Conservation (phyloP, 176 grass and related monocot genomes). For the Hyparrhenia diplandra region DNA sequence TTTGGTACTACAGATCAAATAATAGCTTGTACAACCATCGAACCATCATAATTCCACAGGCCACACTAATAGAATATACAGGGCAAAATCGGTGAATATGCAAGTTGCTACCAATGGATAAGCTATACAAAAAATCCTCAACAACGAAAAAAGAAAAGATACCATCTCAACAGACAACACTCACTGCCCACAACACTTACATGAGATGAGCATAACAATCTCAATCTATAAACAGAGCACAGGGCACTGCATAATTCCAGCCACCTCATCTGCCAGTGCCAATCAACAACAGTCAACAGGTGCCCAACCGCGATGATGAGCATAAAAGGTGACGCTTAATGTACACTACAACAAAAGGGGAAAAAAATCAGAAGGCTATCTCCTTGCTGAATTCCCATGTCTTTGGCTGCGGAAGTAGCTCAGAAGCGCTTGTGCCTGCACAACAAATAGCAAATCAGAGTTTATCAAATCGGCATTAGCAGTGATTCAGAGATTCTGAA, state of each 20-base stretch:
- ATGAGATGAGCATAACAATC: constrained; percentile 28
- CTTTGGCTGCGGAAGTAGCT: constrained; percentile 97
- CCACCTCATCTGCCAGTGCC: not conserved
- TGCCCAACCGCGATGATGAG: not conserved
- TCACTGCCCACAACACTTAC: constrained; percentile 21
- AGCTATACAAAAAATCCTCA: constrained; percentile 32
- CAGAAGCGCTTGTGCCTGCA: constrained; percentile 88
- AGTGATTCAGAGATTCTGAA: not conserved
- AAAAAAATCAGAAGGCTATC: constrained; percentile 33
- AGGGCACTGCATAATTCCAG: constrained; percentile 1
- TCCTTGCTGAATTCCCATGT: constrained; percentile 64
- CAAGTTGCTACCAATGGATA: constrained; percentile 36
- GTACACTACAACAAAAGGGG: constrained; percentile 29
- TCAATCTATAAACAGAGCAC: constrained; percentile 41
- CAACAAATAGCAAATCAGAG: not conserved
- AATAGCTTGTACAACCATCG: constrained; percentile 5
- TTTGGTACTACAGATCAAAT: not conserved
- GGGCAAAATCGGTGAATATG: constrained; percentile 29
- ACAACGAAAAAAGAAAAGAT: not conserved
- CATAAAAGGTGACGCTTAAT: constrained; percentile 21
- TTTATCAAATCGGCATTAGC: not conserved
- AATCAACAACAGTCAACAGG: constrained; percentile 2
- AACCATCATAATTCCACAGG: constrained; percentile 15
- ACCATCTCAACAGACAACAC: constrained; percentile 37
- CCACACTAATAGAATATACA: constrained; percentile 39